Conservation (phyloP, 148 eudicot species). For the Salicornia ramosissima region DNA sequence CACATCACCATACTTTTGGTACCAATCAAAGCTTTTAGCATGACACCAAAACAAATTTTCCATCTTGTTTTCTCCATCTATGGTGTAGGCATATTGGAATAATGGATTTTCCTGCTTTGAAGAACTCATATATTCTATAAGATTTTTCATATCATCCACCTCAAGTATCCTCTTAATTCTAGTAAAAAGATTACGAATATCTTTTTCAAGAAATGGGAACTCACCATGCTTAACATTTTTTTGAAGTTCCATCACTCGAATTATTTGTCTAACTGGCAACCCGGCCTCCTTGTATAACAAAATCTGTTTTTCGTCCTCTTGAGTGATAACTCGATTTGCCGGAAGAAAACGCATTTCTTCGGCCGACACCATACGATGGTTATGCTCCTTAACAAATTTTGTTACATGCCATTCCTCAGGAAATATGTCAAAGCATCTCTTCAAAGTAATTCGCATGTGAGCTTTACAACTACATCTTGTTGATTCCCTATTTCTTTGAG, state of each 20-base stretch:
- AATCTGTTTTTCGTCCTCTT: not conserved
- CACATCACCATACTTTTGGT: too few relatives aligned
- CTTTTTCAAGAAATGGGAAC: too few relatives aligned
- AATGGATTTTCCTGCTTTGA: not conserved
- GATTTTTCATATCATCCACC: too few relatives aligned
- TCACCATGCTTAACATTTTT: too few relatives aligned
- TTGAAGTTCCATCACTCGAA: not conserved
- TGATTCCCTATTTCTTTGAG: not conserved
- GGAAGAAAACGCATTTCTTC: slow-evolving; percentile 10
- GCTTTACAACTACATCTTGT: not conserved
- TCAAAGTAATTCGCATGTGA: too few relatives aligned
- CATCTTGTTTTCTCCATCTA: not conserved
- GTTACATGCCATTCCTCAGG: not conserved
- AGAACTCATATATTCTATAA: not conserved
- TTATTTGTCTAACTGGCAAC: not conserved
- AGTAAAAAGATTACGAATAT: too few relatives aligned
- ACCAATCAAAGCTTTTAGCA: not conserved
- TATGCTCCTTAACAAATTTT: not conserved
- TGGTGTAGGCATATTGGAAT: not conserved
- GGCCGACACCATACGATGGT: not conserved
- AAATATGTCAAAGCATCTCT: not conserved
- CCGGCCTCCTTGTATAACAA: slow-evolving; percentile 1
- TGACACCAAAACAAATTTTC: not conserved
- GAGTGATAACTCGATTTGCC: not conserved
- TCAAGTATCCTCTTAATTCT: too few relatives aligned